phyloP scores from a whole-genome alignment of 192 early-diverging fungal genomes.

The Jimgerdemannia flammicorona region DNA sequence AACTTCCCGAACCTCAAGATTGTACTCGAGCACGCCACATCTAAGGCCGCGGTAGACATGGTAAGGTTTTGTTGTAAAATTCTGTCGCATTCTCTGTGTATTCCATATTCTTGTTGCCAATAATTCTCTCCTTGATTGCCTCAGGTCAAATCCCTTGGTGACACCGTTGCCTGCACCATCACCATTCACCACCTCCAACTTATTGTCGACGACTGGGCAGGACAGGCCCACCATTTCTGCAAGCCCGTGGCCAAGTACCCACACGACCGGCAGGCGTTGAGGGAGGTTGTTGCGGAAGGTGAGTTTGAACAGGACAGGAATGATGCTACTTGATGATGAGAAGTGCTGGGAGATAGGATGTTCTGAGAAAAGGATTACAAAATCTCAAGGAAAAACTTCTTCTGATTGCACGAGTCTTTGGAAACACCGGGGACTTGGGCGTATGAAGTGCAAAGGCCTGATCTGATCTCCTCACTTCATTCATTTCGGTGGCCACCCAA shows the following conservation, averaged over 20 bases:
- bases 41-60: slow-evolving; percentile 88
- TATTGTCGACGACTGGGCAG: slow-evolving; percentile 97
- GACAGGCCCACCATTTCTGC: slow-evolving; percentile 94
- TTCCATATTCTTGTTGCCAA: neutral
- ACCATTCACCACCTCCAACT: slow-evolving; percentile 94
- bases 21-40: slow-evolving; percentile 96
- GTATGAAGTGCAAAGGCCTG: neutral
- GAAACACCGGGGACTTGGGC: neutral
- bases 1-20: slow-evolving; percentile 94
- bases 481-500: neutral
- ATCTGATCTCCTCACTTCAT: slow-evolving; percentile 1
- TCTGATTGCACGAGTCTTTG: neutral
- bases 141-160: slow-evolving; percentile 80
- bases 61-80: slow-evolving; percentile 23
- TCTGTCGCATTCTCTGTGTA: neutral
- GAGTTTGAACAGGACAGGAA: neutral
- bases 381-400: neutral
- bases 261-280: slow-evolving; percentile 84
- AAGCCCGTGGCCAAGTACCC: slow-evolving; percentile 98
- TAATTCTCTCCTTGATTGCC: neutral
- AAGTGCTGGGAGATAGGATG: neutral
- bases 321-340: no score
- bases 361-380: slow-evolving; percentile 1
- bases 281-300: slow-evolving; percentile 75
- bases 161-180: slow-evolving; percentile 91